A percentile compares a stretch with the other conserved stretches of the same genome.
Conservation (phyloP, 768 basidiomycete species). For the Mycena sanguinolenta region DNA sequence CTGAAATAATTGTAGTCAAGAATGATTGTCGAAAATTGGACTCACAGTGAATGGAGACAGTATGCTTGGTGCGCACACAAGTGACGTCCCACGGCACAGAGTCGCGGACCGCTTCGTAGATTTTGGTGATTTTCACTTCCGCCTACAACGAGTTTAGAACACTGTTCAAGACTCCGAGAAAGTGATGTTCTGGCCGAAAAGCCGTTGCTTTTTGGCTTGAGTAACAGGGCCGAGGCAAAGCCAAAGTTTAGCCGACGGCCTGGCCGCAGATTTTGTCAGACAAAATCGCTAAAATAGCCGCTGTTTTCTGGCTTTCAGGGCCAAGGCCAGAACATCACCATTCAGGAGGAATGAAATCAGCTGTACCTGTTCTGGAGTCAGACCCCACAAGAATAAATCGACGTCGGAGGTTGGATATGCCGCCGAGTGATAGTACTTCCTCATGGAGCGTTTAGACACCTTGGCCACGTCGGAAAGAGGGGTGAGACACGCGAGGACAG, state of each 20-base stretch:
- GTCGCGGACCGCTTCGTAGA: conserved; percentile 75
- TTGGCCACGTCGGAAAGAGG: conserved; percentile 64
- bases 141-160: conserved; percentile 50
- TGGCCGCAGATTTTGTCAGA: too few species aligned
- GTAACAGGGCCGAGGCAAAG: too few species aligned
- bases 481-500: conserved; percentile 68
- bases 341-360: background rate
- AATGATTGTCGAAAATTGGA: conserved; percentile 1
- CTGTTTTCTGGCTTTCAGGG: too few species aligned
- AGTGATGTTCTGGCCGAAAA: too few species aligned
- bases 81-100: conserved; percentile 79
- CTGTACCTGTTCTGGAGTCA: conserved; percentile 65
- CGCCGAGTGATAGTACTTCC: conserved; percentile 68
- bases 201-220: too few species aligned
- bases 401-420: conserved; percentile 74
- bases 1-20: conserved; percentile 42
- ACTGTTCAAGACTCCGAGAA: too few species aligned
- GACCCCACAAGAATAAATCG: conserved; percentile 73
- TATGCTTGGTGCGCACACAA: conserved; percentile 75
- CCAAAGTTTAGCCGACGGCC: too few species aligned
- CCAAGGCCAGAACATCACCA: too few species aligned
- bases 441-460: conserved; percentile 66
- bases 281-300: too few species aligned
- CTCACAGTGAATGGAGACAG: conserved; percentile 73
- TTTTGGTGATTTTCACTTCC: conserved; percentile 68